Conservation (phyloP, 2,329 filamentous ascomycete species). For the Malbranchea cinnamomea region DNA sequence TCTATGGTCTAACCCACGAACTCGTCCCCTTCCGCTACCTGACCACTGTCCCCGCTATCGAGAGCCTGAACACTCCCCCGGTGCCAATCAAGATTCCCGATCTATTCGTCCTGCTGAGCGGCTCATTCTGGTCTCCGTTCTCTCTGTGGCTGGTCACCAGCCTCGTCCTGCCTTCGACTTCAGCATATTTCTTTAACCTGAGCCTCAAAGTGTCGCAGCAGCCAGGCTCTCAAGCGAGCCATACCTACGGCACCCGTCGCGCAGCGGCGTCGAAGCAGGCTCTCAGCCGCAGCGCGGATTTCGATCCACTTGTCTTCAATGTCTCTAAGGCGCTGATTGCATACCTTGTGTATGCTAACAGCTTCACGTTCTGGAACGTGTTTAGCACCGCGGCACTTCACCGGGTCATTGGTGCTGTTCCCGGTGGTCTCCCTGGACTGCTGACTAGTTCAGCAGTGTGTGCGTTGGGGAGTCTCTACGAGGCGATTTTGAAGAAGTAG, state of each 20-base stretch:
- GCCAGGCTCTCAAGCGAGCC: constrained; percentile 5
- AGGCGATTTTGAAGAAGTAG: constrained; percentile 29
- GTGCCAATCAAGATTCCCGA: constrained; percentile 59
- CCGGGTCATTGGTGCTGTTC: constrained; percentile 24
- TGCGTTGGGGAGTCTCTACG: constrained; percentile 28
- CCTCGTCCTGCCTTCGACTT: constrained; percentile 51
- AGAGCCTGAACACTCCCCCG: constrained; percentile 39
- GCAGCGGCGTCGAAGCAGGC: constrained; percentile 9
- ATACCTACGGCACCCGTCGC: constrained; percentile 15
- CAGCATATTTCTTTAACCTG: constrained; percentile 86
- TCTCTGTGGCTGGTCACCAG: constrained; percentile 63
- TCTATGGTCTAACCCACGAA: constrained; percentile 51
- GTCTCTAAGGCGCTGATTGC: constrained; percentile 70
- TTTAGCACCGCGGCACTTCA: constrained; percentile 22
- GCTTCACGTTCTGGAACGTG: constrained; percentile 23
- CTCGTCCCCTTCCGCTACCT: constrained; percentile 58
- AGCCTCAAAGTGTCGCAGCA: constrained; percentile 36
- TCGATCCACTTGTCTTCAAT: constrained; percentile 84
- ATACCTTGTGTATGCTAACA: constrained; percentile 59
- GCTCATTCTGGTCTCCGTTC: constrained; percentile 71
- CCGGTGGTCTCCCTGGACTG: constrained; percentile 25
- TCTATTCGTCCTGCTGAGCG: constrained; percentile 60
- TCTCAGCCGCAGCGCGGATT: constrained; percentile 32
- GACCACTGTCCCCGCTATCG: constrained; percentile 53
- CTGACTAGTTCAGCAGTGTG: constrained; percentile 28